These are phyloP conservation scores for Arachnomyces sp. DNA, from an alignment of 2,329 filamentous ascomycete genomes.

Conservation along the genomic window DNA sequence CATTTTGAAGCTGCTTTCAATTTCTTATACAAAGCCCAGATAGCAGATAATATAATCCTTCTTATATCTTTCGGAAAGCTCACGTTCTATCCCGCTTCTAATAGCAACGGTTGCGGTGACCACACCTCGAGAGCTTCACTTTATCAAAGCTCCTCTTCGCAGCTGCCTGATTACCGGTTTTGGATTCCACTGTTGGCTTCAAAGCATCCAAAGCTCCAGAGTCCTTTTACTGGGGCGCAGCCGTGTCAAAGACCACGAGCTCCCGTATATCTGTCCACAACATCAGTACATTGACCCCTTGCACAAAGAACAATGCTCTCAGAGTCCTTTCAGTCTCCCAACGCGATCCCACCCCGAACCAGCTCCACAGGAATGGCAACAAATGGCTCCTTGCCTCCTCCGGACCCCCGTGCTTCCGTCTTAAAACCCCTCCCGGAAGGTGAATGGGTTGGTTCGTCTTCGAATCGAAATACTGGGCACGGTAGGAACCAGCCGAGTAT, in stretches of 20 bases:
- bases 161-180: too few species aligned
- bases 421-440: slow-evolving; percentile 53
- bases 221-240: too few species aligned
- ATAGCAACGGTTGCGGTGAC: too few species aligned
- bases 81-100: too few species aligned
- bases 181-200: too few species aligned
- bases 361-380: slow-evolving; percentile 53
- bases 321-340: slow-evolving; percentile 47
- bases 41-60: too few species aligned
- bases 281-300: slow-evolving; percentile 18
- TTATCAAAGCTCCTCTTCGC: too few species aligned
- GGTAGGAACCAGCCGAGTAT: slow-evolving; percentile 27
- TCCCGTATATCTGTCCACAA: slow-evolving; percentile 9
- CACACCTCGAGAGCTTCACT: too few species aligned
- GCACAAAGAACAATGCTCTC: slow-evolving; percentile 17
- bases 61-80: too few species aligned
- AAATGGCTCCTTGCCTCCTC: slow-evolving; percentile 22
- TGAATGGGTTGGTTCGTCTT: slow-evolving; percentile 50
- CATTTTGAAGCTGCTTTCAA: too few species aligned
- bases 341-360: slow-evolving; percentile 64
- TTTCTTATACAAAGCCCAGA: too few species aligned
- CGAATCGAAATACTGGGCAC: slow-evolving; percentile 17
- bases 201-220: too few species aligned
- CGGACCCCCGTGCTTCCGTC: slow-evolving; percentile 28
- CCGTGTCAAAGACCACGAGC: not conserved